Base-by-base conservation (phyloP, 768 basidiomycete species). In the Phylloporus sp. region DNA sequence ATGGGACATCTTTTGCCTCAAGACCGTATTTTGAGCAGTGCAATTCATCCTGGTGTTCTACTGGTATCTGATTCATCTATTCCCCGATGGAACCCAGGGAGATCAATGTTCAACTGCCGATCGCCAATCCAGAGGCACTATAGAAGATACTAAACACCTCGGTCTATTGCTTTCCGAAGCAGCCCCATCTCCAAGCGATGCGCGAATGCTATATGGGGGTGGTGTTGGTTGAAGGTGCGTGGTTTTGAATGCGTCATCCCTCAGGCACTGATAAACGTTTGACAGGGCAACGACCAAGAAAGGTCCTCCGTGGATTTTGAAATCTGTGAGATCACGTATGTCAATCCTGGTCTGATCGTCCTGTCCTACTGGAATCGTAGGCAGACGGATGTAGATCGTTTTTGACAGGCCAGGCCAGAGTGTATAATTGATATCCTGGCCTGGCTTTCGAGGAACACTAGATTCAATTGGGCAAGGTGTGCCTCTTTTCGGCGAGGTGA, bases 281-380 rank as follows among this genome's bases (percentile, higher is more conserved):
- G 26, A 20, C 31, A 67, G 67, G 73, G 3, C 63, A 72, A 55
- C 72, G 81, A 45, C 80, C 82, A 44, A 66, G 78, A 50, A 78
- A 69, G 54, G 70, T 80, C 15, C 66, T 78, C 40, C 80, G 80
- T 2, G 81, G 78, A 4, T 82, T 82, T 53, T 77, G 80, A 74
- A 12, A 70, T 81, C 38, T 81, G n/a, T n/a, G n/a, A n/a, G n/a
- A n/a, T 82, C 67, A 70, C 67, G 41, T 67, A 70, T 45, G 73
- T 52, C 22, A 62, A n/a, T n/a, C n/a, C 65, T 1, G 59, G 64
- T 11, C 39, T 47, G 10, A 48, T 64, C 18, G 28, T 53, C 22
- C 18, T 41, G 11, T 16, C 24, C 24, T 42, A 16, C 26, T 3
- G 57, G 49, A 77, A 66, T 84, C 9, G 71, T 82, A 20, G 28